Percentiles rank a stretch among this genome's conserved stretches.
phyloP scores from a whole-genome alignment of 495 filamentous ascomycete species.

The Xylaria castorea region DNA sequence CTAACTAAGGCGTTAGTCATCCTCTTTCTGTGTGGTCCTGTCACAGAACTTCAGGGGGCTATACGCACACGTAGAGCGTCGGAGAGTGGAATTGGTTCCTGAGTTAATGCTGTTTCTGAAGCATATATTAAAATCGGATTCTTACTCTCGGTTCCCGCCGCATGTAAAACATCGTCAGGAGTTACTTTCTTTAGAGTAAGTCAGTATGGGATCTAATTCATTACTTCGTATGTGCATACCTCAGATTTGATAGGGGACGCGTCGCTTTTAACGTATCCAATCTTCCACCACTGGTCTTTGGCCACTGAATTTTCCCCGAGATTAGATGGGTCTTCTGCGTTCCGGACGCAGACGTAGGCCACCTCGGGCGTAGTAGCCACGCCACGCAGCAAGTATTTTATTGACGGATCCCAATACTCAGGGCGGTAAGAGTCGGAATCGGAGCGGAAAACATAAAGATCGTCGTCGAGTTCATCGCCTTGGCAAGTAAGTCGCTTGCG shows the following conservation, averaged over 20 bases:
- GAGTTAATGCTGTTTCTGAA: constrained; percentile 46
- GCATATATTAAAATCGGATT: constrained; percentile 53
- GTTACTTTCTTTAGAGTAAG: constrained; percentile 34
- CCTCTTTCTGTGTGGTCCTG: neutral
- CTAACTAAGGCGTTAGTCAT: constrained; percentile 25
- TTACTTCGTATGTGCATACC: constrained; percentile 33
- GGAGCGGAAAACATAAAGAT: constrained; percentile 37
- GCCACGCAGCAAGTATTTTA: constrained; percentile 50
- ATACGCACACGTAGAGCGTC: constrained; percentile 45
- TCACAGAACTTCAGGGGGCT: neutral
- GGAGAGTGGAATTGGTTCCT: constrained; percentile 43
- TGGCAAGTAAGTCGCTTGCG: constrained; percentile 43
- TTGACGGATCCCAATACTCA: constrained; percentile 46
- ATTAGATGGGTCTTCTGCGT: constrained; percentile 33
- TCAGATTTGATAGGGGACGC: constrained; percentile 42
- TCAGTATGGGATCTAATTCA: constrained; percentile 26
- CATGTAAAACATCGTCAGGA: constrained; percentile 42
- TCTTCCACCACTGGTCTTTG: constrained; percentile 53
- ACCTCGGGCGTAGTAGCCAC: constrained; percentile 44
- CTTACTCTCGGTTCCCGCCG: constrained; percentile 41
- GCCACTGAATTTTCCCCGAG: constrained; percentile 22
- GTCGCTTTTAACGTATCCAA: constrained; percentile 39
- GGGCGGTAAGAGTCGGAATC: constrained; percentile 32
- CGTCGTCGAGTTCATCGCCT: constrained; percentile 38
- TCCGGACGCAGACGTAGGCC: constrained; percentile 47